These are phyloP conservation scores for Favolaschia claudopus DNA, from an alignment of 768 basidiomycete genomes.

Conservation along the genomic window DNA sequence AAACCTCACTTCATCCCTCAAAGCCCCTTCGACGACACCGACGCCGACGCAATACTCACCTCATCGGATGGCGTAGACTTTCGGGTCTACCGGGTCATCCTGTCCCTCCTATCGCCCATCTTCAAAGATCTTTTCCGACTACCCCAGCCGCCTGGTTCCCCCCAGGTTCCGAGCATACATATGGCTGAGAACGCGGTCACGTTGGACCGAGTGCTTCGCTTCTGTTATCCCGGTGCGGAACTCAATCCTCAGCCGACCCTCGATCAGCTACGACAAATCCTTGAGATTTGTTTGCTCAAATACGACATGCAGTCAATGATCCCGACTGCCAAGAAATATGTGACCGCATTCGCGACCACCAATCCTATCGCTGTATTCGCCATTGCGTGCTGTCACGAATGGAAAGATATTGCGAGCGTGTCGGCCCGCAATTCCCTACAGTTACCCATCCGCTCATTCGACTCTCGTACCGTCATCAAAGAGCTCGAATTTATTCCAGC, in stretches of 20 bases:
- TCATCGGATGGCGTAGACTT: background rate
- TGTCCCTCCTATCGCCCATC: background rate
- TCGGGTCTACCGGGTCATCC: background rate
- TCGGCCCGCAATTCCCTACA: background rate
- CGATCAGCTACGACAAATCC: background rate
- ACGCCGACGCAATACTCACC: background rate
- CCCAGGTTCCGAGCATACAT: background rate
- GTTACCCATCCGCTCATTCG: background rate
- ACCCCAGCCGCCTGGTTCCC: background rate
- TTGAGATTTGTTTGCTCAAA: background rate
- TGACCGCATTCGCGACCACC: background rate
- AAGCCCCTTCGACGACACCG: background rate
- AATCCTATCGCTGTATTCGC: background rate
- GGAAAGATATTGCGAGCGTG: background rate
- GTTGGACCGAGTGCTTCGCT: background rate
- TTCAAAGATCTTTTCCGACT: background rate
- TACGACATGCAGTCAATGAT: background rate
- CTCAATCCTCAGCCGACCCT: background rate
- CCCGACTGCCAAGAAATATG: background rate
- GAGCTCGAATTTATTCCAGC: background rate
- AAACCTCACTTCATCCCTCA: background rate
- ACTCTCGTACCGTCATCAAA: background rate
- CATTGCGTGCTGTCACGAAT: background rate
- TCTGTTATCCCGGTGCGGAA: constrained; percentile 7
- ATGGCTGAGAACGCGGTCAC: background rate